These are phyloP conservation scores for Pyrenula massariospora DNA, from an alignment of 495 filamentous ascomycete species.

Conservation along the genomic window DNA sequence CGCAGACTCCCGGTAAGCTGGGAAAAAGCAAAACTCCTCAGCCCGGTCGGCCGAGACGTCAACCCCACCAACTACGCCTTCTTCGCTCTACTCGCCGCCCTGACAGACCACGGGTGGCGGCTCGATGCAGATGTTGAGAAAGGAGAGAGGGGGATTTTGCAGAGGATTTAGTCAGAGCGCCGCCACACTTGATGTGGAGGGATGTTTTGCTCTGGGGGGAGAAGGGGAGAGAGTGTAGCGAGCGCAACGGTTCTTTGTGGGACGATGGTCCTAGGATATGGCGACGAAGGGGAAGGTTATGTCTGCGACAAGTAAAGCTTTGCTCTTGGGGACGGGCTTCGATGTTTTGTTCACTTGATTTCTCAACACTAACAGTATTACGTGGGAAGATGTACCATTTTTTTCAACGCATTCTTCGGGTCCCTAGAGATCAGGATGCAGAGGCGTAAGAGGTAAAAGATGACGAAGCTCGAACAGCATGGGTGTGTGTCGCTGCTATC, in stretches of 20 bases:
- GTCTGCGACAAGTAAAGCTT: too few relatives aligned
- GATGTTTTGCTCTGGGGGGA: neutral
- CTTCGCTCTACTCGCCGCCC: neutral
- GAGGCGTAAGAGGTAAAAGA: too few relatives aligned
- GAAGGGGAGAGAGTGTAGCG: neutral
- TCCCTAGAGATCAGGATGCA: too few relatives aligned
- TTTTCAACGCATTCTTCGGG: too few relatives aligned
- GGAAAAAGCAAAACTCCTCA: neutral
- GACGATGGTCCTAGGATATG: neutral
- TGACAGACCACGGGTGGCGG: neutral
- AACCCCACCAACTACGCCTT: neutral
- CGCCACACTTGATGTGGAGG: neutral
- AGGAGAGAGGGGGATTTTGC: neutral
- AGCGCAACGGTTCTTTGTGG: neutral
- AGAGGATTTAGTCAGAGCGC: neutral
- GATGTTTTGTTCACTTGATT: too few relatives aligned
- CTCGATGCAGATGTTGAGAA: neutral
- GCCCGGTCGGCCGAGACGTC: neutral
- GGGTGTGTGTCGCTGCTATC: too few relatives aligned
- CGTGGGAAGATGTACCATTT: too few relatives aligned
- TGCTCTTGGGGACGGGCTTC: too few relatives aligned
- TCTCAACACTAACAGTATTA: too few relatives aligned
- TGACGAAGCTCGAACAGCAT: too few relatives aligned
- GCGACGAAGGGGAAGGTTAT: neutral
- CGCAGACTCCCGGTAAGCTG: neutral